Evolutionary conservation across 495 filamentous ascomycete species (phyloP).

Genomic region (Podospora fimiseda): DNA sequence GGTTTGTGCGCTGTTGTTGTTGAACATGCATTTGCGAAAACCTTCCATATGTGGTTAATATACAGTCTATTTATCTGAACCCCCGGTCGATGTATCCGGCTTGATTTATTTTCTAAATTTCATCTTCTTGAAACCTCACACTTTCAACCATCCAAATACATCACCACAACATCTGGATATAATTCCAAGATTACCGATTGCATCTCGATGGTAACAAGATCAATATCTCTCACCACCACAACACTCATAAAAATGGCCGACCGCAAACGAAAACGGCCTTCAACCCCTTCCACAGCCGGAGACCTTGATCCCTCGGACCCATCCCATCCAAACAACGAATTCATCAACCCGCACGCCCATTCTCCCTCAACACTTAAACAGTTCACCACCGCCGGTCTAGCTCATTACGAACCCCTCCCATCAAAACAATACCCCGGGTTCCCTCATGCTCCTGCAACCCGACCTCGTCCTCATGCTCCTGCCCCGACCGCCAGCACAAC

Average conservation of each 20-base stretch:
- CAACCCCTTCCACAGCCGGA: too few relatives aligned
- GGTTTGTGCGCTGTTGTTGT: too few relatives aligned
- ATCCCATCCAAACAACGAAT: conserved; percentile 12
- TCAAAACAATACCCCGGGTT: conserved; percentile 32
- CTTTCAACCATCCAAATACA: neutral
- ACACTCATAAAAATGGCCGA: neutral
- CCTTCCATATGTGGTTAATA: too few relatives aligned
- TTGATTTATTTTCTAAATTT: neutral
- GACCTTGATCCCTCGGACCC: too few relatives aligned
- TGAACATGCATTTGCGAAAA: too few relatives aligned
- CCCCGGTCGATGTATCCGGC: too few relatives aligned
- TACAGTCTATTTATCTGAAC: too few relatives aligned
- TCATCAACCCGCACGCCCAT: conserved; percentile 45
- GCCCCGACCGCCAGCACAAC: neutral
- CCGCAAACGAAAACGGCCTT: neutral
- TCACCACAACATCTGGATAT: neutral
- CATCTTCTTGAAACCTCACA: neutral
- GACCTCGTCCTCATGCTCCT: neutral
- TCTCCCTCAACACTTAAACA: conserved; percentile 34
- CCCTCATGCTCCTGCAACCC: conserved; percentile 26
- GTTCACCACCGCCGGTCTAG: conserved; percentile 33
- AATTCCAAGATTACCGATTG: too few relatives aligned
- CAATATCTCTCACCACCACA: neutral
- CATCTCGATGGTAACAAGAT: too few relatives aligned
- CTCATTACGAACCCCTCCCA: conserved; percentile 29